Evolutionary conservation across 106 monocot species (phyloP), one percentile per base, ranked within the genome.

Genomic region (Iris macrosiphon): DNA sequence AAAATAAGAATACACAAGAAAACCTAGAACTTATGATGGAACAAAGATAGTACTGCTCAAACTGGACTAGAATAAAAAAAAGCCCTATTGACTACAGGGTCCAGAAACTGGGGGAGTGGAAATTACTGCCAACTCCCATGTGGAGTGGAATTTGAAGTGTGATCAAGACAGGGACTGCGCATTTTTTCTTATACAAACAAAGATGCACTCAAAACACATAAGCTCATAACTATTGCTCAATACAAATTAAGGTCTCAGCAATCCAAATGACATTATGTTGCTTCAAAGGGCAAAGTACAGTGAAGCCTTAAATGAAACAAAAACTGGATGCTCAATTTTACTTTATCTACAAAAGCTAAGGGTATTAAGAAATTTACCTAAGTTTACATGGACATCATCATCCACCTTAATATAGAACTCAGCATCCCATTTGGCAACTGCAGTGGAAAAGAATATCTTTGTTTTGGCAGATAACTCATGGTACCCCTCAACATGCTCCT

Each of bases 401-500:
- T 94, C 93, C 53, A 94, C 88, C 70, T 94, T 94, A 41, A 94
- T 81, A 43, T 85, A 94, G 59, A 95, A 95, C 41, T 89, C 95
- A 28, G 95, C 95, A 76, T 89, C 95, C 95, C 95, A 95, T 23
- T 55, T 72, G 32, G 89, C 43, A 55, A 95, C 74, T 37, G 95
- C 95, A 24, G 89, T 85, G 21, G 95, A 73, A 58, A 95, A 95
- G 61, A 85, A 95, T 71, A 49, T 95, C 65, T 95, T 89, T 41
- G 95, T 95, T 61, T 95, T 95, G 50, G 95, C 95, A 57, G 95
- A 85, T 50, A 95, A 49, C 75, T 89, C 85, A 65, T 89, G 95
- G 41, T 95, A 95, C 12, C 94, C 95, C 79, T 95, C 95, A 48
- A 95, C 85, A 70, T 95, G 95, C 18, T 79, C 95, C 94, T 95